phyloP scores from a whole-genome alignment of 2,329 filamentous ascomycete genomes.

The Aspergillus uvarum region DNA sequence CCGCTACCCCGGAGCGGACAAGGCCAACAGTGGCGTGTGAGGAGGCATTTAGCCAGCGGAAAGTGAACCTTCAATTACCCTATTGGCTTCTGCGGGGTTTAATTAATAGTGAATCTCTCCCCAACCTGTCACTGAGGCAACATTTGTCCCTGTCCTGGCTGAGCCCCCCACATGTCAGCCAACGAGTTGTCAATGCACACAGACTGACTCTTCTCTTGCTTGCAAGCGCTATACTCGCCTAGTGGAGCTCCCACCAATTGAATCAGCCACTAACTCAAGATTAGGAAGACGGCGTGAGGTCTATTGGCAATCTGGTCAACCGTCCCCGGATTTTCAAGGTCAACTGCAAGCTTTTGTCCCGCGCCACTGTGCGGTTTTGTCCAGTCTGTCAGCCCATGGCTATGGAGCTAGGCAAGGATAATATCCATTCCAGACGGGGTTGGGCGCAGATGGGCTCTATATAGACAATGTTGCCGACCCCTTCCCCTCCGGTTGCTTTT shows the following conservation, averaged over 20 bases:
- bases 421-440: neutral
- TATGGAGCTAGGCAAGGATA: neutral
- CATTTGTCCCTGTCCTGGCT: conserved; percentile 6
- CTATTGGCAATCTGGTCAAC: neutral
- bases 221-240: neutral
- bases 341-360: neutral
- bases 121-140: conserved; percentile 7
- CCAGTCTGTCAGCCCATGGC: conserved; percentile 1
- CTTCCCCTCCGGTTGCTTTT: neutral
- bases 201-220: neutral
- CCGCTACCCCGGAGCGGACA: conserved; percentile 7
- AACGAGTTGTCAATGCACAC: neutral
- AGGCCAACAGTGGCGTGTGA: neutral
- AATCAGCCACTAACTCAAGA: neutral
- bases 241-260: neutral
- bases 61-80: neutral
- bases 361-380: neutral
- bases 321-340: neutral
- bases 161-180: neutral
- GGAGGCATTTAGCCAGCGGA: neutral
- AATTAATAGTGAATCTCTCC: neutral
- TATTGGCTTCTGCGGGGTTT: conserved; percentile 4
- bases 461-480: neutral
- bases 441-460: neutral
- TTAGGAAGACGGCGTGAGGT: neutral